These are phyloP conservation scores for Apiotrichum sp. DNA, from an alignment of 1,284 basidiomycete genomes.

Conservation along the genomic window DNA sequence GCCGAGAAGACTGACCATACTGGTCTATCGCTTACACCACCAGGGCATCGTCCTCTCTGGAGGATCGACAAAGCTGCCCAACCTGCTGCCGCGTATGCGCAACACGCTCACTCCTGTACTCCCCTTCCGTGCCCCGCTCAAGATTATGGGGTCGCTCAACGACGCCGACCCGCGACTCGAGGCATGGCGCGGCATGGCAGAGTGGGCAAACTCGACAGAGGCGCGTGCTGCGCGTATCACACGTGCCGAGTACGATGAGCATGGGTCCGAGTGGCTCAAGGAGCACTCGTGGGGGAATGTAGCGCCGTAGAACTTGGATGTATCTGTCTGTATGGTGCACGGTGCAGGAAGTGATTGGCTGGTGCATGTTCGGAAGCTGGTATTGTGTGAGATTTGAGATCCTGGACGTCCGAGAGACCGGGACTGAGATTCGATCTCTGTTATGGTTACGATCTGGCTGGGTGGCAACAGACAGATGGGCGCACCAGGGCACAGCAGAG, in stretches of 20 bases:
- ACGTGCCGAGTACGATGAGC: constrained; percentile 80
- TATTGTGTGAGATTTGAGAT: too few species aligned
- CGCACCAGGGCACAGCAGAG: too few species aligned
- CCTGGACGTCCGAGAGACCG: too few species aligned
- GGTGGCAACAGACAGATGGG: too few species aligned
- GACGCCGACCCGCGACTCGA: constrained; percentile 62
- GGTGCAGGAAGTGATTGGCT: too few species aligned
- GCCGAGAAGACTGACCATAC: not conserved
- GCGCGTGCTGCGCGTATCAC: constrained; percentile 59
- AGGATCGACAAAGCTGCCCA: constrained; percentile 66
- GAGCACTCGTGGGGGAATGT: constrained; percentile 51
- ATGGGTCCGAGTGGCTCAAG: constrained; percentile 68
- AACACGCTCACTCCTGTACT: constrained; percentile 69
- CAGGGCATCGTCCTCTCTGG: constrained; percentile 92
- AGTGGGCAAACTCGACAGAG: constrained; percentile 62
- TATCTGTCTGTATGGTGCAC: not conserved
- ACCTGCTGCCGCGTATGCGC: constrained; percentile 63
- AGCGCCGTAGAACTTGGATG: constrained; percentile 18
- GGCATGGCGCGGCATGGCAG: constrained; percentile 89
- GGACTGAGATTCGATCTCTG: too few species aligned
- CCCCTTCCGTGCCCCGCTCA: constrained; percentile 67
- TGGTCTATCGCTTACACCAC: not conserved
- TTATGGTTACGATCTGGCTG: too few species aligned
- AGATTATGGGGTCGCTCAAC: constrained; percentile 53
- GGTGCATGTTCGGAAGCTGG: too few species aligned